Evolutionary conservation across 1,284 basidiomycete genomes (phyloP).

Genomic region (Cryptococcus wingfieldii): DNA sequence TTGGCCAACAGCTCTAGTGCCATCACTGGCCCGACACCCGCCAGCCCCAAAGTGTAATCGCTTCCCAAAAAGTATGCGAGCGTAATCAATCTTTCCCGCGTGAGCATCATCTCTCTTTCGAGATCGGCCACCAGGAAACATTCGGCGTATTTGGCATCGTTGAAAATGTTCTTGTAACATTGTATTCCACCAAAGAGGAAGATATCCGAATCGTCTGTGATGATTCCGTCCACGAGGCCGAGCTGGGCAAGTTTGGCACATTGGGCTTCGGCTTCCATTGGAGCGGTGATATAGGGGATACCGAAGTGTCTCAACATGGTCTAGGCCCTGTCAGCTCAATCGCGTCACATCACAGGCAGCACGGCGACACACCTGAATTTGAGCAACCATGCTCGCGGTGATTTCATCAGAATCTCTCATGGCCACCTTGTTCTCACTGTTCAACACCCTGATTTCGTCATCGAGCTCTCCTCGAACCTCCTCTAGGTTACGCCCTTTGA

Average conservation of each 20-base stretch:
- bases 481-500: slow-evolving; percentile 76
- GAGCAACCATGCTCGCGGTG: slow-evolving; percentile 87
- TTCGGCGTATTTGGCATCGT: slow-evolving; percentile 96
- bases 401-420: slow-evolving; percentile 93
- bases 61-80: slow-evolving; percentile 92
- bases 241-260: slow-evolving; percentile 86
- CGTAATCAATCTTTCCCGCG: slow-evolving; percentile 78
- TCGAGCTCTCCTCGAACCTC: slow-evolving; percentile 83
- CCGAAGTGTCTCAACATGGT: slow-evolving; percentile 88
- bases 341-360: background rate
- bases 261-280: slow-evolving; percentile 99
- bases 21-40: slow-evolving; percentile 89
- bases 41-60: slow-evolving; percentile 95
- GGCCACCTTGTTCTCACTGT: slow-evolving; percentile 78
- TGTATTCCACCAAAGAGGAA: slow-evolving; percentile 93
- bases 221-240: slow-evolving; percentile 90
- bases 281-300: slow-evolving; percentile 96
- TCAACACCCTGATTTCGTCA: slow-evolving; percentile 77
- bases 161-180: slow-evolving; percentile 99
- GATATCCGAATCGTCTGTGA: slow-evolving; percentile 98
- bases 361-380: slow-evolving; percentile 74
- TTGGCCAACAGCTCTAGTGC: slow-evolving; percentile 92
- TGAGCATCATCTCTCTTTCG: slow-evolving; percentile 79
- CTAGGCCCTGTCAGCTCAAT: slow-evolving; percentile 43
- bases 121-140: slow-evolving; percentile 85